Conservation (phyloP, 1,284 basidiomycete genomes). For the Ceratobasidium sp. region DNA sequence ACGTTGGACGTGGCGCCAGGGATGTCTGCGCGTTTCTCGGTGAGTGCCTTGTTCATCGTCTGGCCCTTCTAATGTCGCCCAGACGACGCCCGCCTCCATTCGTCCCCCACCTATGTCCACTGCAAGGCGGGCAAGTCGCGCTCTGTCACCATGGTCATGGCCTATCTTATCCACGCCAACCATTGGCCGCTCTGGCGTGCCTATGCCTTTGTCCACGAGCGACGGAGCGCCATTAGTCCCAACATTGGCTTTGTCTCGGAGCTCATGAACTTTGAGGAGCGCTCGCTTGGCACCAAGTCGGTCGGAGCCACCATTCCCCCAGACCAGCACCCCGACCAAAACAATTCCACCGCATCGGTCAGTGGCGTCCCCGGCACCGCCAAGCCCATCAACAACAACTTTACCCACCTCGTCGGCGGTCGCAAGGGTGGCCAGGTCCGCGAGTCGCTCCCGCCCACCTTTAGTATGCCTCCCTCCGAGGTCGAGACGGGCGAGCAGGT, state of each 20-base stretch:
- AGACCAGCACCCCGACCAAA: background rate
- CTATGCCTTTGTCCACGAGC: conserved; percentile 88
- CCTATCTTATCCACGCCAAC: conserved; percentile 95
- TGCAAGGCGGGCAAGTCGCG: conserved; percentile 97
- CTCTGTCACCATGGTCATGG: conserved; percentile 96
- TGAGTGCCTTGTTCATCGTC: conserved; percentile 52
- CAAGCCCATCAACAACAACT: conserved; percentile 39
- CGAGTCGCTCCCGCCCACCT: conserved; percentile 39
- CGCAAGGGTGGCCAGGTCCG: conserved; percentile 32
- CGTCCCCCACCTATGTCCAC: conserved; percentile 90
- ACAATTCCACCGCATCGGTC: background rate
- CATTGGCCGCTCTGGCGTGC: conserved; percentile 93
- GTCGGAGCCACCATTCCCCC: conserved; percentile 58
- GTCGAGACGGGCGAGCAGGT: conserved; percentile 67
- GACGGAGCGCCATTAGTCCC: conserved; percentile 91
- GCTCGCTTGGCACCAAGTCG: conserved; percentile 82
- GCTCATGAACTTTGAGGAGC: conserved; percentile 94
- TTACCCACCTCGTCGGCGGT: conserved; percentile 35
- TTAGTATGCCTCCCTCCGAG: conserved; percentile 35
- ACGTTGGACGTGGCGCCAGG: conserved; percentile 80
- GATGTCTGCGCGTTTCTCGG: conserved; percentile 87
- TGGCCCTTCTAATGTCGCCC: conserved; percentile 21
- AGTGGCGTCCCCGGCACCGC: conserved; percentile 44
- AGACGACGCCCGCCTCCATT: conserved; percentile 92
- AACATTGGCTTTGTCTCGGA: conserved; percentile 98